Conservation (phyloP, 306 rosid genomes). For the apple (Malus domestica) region ASM211411v1 NC_041803.1:2845501-2846000, state of each 20-base stretch:
- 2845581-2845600: constrained; percentile 37
- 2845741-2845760: constrained; percentile 68
- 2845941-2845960: neutral
- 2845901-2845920: constrained; percentile 42
- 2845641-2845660: constrained; percentile 43
- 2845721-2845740: constrained; percentile 13
- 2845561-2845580: constrained; percentile 70
- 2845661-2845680: constrained; percentile 33
- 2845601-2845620: constrained; percentile 51
- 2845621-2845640: constrained; percentile 37
- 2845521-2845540: constrained; percentile 80
- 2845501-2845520: constrained; percentile 87
- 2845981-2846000: neutral
- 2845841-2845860: constrained; percentile 77
- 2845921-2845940: neutral
- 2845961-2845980: neutral
- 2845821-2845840: constrained; percentile 55
- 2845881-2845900: constrained; percentile 62
- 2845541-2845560: constrained; percentile 71
- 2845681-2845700: constrained; percentile 23
- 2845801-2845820: constrained; percentile 89
- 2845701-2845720: constrained; percentile 18
- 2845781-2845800: constrained; percentile 85
- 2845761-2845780: constrained; percentile 85
- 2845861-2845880: constrained; percentile 68